Percentiles rank a stretch among this genome's conserved stretches.
These are phyloP conservation scores for Penicillium ochrochloron DNA, from an alignment of 495 filamentous ascomycete genomes.

Conservation along the genomic window DNA sequence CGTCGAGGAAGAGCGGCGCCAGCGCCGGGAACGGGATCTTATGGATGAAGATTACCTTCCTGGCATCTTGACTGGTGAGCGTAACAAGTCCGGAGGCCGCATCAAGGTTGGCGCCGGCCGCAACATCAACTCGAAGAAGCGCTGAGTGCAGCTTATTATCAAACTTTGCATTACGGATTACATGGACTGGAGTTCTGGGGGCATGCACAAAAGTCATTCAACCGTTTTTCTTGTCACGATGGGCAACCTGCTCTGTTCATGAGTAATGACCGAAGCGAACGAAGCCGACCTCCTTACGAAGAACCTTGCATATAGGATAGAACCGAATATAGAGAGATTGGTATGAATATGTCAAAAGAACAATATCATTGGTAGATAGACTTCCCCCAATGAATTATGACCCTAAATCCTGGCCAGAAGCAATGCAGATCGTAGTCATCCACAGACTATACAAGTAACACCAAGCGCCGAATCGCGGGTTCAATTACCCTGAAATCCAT, in stretches of 20 bases:
- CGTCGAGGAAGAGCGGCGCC: slow-evolving; percentile 63
- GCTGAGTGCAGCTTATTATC: slow-evolving; percentile 38
- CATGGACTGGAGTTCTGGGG: slow-evolving; percentile 43
- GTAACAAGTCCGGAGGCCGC: slow-evolving; percentile 62
- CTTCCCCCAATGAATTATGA: slow-evolving; percentile 9
- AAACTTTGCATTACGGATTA: slow-evolving; percentile 33
- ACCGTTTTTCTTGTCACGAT: slow-evolving; percentile 21
- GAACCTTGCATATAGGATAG: slow-evolving; percentile 20
- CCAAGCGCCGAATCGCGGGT: slow-evolving; percentile 50
- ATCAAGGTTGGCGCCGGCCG: slow-evolving; percentile 83
- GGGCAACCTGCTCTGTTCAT: slow-evolving; percentile 3
- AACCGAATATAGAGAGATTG: slow-evolving; percentile 8
- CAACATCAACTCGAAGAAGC: slow-evolving; percentile 83
- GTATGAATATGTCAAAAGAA: slow-evolving; percentile 10
- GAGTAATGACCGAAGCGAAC: slow-evolving; percentile 4
- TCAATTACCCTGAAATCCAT: slow-evolving; percentile 38
- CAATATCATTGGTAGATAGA: slow-evolving; percentile 21
- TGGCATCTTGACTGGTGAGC: slow-evolving; percentile 80
- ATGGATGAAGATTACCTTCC: slow-evolving; percentile 97
- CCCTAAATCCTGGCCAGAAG: slow-evolving; percentile 15
- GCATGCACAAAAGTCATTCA: slow-evolving; percentile 35
- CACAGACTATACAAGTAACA: slow-evolving; percentile 46
- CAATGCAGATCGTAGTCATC: slow-evolving; percentile 36
- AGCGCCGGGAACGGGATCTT: slow-evolving; percentile 70
- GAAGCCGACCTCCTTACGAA: slow-evolving; percentile 6